Percentiles rank a stretch among this genome's conserved stretches.
phyloP scores from a whole-genome alignment of 352 stramenopile species.

The Hyaloperonospora brassicae region DNA sequence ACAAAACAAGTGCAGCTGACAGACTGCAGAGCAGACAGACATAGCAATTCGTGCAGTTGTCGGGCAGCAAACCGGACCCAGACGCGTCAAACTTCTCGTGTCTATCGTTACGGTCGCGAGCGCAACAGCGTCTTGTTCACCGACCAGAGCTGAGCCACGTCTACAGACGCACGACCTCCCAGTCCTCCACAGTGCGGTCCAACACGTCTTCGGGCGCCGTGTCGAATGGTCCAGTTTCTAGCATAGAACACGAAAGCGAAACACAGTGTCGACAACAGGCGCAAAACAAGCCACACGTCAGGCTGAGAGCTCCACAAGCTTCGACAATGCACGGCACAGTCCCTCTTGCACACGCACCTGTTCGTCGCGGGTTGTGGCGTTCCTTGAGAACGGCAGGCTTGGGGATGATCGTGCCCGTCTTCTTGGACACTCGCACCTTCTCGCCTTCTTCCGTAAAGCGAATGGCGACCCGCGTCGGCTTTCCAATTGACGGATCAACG shows the following conservation, averaged over 20 bases:
- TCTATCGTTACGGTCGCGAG: slow-evolving; percentile 28
- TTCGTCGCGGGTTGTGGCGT: slow-evolving; percentile 72
- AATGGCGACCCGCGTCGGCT: slow-evolving; percentile 69
- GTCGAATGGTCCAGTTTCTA: slow-evolving; percentile 76
- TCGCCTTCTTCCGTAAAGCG: slow-evolving; percentile 88
- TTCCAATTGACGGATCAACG: slow-evolving; percentile 72
- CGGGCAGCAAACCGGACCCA: too few species aligned
- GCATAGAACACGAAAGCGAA: slow-evolving; percentile 5
- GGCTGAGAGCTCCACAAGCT: background rate
- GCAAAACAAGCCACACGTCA: slow-evolving; percentile 7
- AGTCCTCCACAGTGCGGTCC: slow-evolving; percentile 70
- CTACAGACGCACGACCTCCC: slow-evolving; percentile 66
- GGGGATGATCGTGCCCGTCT: slow-evolving; percentile 93
- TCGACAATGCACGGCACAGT: background rate
- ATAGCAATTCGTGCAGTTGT: too few species aligned
- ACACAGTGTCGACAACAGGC: background rate
- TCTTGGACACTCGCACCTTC: slow-evolving; percentile 92
- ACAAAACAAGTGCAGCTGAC: too few species aligned
- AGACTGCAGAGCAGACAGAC: too few species aligned
- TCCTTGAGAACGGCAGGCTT: slow-evolving; percentile 88
- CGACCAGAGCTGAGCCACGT: slow-evolving; percentile 5
- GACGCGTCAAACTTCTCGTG: slow-evolving; percentile 1
- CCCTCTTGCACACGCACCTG: slow-evolving; percentile 31
- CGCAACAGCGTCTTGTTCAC: slow-evolving; percentile 4
- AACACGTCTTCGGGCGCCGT: slow-evolving; percentile 72